Base-by-base conservation (phyloP, 768 basidiomycete species). In the Trametes elegans region DNA sequence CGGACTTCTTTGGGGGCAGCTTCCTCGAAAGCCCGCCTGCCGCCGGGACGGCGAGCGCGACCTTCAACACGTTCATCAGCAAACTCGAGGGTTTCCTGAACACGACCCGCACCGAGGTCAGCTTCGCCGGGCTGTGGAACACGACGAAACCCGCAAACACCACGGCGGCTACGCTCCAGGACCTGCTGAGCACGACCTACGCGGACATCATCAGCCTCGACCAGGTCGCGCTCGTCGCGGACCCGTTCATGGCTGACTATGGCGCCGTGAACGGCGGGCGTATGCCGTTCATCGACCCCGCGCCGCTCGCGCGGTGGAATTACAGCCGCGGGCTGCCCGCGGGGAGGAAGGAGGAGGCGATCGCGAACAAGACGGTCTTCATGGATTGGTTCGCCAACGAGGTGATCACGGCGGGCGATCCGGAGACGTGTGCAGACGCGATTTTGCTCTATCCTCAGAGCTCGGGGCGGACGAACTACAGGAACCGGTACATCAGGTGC, bases 401-500 rank as follows among this genome's bases (percentile, higher is more conserved):
- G 8, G 60, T 70, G 14, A 47, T 59, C 21, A 58, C 46, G 21
- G 46, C 53, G 0, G 45, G 45, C 18, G 60, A 64, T 29, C 49
- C 56, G 7, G 57, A 54, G 16, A 62, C 62, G 14, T 70, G 68
- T 49, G 65, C 68, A 11, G 62, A 68, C 14, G 56, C 55, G 19
- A 68, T 70, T 45, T 56, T 66, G 24, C 47, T 70, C 18, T 70
- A 70, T 45, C 68, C 68, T 3, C 67, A 68, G 42, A 67, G 62
- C 61, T 47, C 57, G 13, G 68, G 68, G 2, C 26, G 45, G 11
- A 65, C 66, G 10, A 52, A 39, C 23, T 67, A 67, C 31, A 55
- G 68, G 21, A 68, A 69, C 48, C 14, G 26, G 3, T 68, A 65
- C 36, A 51, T 60, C 16, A 44, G 48, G 68, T 69, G 67, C 55